A percentile compares a stretch with the other conserved stretches of the same genome.
phyloP scores from a whole-genome alignment of 306 rosid species.

The Pueraria montana region DNA sequence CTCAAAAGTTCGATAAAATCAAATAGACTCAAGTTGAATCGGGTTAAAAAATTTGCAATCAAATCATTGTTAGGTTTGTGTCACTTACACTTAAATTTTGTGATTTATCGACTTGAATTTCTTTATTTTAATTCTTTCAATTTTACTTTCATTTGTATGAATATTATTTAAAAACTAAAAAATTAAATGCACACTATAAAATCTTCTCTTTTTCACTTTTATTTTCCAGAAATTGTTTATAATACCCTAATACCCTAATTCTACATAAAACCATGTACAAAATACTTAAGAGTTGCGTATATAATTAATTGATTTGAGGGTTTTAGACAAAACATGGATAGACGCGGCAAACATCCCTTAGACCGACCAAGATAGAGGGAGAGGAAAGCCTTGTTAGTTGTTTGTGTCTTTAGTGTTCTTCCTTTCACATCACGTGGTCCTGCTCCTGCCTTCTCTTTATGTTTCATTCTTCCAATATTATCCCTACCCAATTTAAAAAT shows the following conservation, averaged over 20 bases:
- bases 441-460: neutral
- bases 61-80: neutral
- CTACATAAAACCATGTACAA: too few species aligned
- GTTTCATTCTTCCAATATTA: constrained; percentile 20
- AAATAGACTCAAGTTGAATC: neutral
- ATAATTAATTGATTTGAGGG: neutral
- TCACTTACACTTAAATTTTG: neutral
- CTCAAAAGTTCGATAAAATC: neutral
- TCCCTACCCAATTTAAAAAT: constrained; percentile 4
- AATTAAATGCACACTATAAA: too few species aligned
- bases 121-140: neutral
- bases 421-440: neutral
- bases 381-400: neutral
- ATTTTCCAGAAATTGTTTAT: neutral
- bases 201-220: neutral
- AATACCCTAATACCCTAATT: too few species aligned
- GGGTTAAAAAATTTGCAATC: neutral
- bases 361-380: too few species aligned
- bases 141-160: too few species aligned
- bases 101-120: neutral
- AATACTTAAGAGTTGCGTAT: neutral
- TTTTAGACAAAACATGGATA: neutral
- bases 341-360: constrained; percentile 15
- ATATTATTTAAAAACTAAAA: too few species aligned
- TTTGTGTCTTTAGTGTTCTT: neutral